These are phyloP conservation scores for Trichoderma asperellum DNA, from an alignment of 2,329 filamentous ascomycete species.

Conservation along the genomic window DNA sequence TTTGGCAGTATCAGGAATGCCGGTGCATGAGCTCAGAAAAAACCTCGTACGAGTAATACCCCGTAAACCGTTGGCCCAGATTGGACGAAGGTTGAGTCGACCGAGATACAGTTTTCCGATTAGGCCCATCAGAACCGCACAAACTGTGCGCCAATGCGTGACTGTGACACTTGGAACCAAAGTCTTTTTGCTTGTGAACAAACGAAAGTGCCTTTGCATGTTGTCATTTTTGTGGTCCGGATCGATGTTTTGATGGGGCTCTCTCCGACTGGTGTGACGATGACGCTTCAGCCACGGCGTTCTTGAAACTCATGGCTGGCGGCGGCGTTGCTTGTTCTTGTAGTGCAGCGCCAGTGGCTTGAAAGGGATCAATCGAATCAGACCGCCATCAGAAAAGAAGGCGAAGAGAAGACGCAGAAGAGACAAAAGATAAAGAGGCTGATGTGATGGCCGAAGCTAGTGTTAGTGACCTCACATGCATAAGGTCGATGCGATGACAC, in stretches of 20 bases:
- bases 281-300: conserved; percentile 13
- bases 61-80: not conserved
- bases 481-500: not conserved
- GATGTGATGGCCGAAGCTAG: not conserved
- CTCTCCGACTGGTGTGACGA: not conserved
- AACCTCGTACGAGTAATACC: not conserved
- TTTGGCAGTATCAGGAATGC: not conserved
- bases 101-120: not conserved
- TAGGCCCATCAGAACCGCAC: not conserved
- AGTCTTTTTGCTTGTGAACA: not conserved
- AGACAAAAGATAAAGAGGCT: not conserved
- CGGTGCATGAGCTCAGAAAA: not conserved
- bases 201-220: not conserved
- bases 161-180: not conserved
- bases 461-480: conserved; percentile 13
- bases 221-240: not conserved
- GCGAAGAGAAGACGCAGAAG: not conserved
- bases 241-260: not conserved
- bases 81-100: conserved; percentile 10
- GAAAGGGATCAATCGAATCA: not conserved
- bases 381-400: not conserved
- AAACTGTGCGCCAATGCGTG: not conserved
- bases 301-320: conserved; percentile 7
- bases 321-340: not conserved
- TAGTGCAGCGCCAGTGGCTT: not conserved